Conservation (phyloP, 2,329 filamentous ascomycete genomes). For the Phaeosphaeria sp. region DNA sequence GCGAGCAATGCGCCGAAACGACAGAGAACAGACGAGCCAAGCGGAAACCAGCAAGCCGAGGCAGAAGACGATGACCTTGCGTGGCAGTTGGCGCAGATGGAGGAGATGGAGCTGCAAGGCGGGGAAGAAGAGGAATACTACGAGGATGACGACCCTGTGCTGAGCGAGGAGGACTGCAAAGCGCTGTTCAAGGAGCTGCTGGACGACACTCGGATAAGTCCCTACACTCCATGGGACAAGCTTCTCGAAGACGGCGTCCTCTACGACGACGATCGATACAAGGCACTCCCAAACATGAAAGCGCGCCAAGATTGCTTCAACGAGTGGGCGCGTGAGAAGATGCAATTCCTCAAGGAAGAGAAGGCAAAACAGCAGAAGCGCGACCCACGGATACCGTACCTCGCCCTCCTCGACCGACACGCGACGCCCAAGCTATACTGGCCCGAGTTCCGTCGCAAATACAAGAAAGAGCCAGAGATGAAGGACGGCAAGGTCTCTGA, state of each 20-base stretch:
- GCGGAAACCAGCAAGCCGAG: constrained; percentile 66
- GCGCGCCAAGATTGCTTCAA: constrained; percentile 82
- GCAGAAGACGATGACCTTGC: constrained; percentile 96
- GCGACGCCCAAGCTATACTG: constrained; percentile 94
- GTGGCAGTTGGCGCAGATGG: constrained; percentile 89
- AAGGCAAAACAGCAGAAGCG: constrained; percentile 78
- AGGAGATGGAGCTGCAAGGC: constrained; percentile 78
- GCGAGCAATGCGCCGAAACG: constrained; percentile 55
- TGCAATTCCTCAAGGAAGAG: constrained; percentile 73
- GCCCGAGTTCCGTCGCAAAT: constrained; percentile 95
- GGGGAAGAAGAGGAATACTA: constrained; percentile 70
- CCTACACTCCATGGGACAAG: constrained; percentile 91
- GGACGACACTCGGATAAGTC: constrained; percentile 80
- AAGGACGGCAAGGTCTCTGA: constrained; percentile 66
- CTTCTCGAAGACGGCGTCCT: constrained; percentile 82
- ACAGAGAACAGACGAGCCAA: constrained; percentile 54
- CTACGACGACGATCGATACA: constrained; percentile 86
- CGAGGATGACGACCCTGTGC: constrained; percentile 73
- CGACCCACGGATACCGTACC: constrained; percentile 82
- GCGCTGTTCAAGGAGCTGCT: constrained; percentile 86
- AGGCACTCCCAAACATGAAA: constrained; percentile 80
- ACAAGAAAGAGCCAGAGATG: constrained; percentile 81
- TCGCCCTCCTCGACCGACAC: constrained; percentile 79
- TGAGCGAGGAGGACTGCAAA: constrained; percentile 78
- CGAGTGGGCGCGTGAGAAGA: constrained; percentile 80